Evolutionary conservation across 306 rosid genomes (phyloP).

Genomic region (Pyrus pyrifolia): DNA sequence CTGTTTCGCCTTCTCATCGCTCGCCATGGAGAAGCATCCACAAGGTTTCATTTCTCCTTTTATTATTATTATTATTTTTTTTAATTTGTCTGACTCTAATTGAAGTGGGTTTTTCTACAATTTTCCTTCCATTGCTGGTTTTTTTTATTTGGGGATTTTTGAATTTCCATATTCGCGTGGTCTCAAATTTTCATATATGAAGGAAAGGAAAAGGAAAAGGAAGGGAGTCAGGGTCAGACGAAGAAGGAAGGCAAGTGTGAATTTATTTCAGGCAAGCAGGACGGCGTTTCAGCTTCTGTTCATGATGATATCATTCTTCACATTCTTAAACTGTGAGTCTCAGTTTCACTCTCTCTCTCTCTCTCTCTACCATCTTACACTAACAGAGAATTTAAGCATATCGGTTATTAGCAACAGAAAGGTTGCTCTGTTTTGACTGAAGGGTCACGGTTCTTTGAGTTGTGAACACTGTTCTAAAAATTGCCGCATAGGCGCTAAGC

Average conservation of each 20-base stretch:
- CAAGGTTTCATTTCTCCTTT: constrained; percentile 6
- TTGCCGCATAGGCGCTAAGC: too few relatives aligned
- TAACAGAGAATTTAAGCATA: too few relatives aligned
- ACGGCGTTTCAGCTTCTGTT: background rate
- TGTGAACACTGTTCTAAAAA: too few relatives aligned
- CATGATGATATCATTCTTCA: constrained; percentile 51
- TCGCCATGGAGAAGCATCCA: constrained; percentile 17
- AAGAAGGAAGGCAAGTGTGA: constrained; percentile 26
- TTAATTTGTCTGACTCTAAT: background rate
- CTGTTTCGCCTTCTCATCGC: background rate
- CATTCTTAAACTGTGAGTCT: constrained; percentile 54
- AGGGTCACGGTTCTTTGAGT: too few relatives aligned
- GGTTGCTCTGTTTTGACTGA: too few relatives aligned
- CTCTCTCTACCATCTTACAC: too few relatives aligned
- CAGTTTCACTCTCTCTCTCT: background rate
- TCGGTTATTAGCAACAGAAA: too few relatives aligned
- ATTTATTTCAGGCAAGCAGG: constrained; percentile 2
- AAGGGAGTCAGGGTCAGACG: background rate
- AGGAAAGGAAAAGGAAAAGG: constrained; percentile 7
- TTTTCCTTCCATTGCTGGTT: background rate
- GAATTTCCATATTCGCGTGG: background rate
- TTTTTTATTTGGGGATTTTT: background rate
- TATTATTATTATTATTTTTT: background rate
- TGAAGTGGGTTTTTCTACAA: background rate
- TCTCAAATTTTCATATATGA: background rate